Percentiles rank a stretch among this genome's conserved stretches.
Conservation (phyloP, 1,284 basidiomycete genomes). For the Cryptococcus hybrid region DNA sequence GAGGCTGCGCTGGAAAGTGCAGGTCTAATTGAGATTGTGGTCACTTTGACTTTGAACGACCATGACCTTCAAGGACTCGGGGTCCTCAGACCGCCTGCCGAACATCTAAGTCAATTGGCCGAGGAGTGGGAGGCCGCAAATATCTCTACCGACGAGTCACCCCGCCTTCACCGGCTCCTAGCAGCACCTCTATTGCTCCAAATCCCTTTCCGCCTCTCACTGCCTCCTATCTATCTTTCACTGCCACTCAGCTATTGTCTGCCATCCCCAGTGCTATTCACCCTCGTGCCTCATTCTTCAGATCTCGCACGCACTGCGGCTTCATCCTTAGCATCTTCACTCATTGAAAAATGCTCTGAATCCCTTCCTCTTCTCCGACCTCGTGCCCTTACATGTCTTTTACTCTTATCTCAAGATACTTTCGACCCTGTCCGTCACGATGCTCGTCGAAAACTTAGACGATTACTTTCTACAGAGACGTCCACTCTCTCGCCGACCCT, state of each 20-base stretch:
- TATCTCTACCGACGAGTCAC: not conserved
- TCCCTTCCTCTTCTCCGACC: constrained; percentile 65
- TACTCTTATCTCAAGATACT: constrained; percentile 52
- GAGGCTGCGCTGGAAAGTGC: constrained; percentile 53
- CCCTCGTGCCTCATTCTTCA: constrained; percentile 44
- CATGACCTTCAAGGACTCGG: constrained; percentile 61
- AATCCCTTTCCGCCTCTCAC: constrained; percentile 45
- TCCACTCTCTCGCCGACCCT: constrained; percentile 21
- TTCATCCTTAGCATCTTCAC: constrained; percentile 56
- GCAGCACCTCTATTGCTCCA: constrained; percentile 4
- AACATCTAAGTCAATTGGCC: constrained; percentile 41
- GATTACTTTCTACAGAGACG: constrained; percentile 58
- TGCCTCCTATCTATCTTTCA: constrained; percentile 47
- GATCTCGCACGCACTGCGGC: constrained; percentile 37
- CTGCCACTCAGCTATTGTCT: constrained; percentile 42
- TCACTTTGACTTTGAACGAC: constrained; percentile 57
- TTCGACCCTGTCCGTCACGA: constrained; percentile 62
- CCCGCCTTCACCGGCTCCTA: constrained; percentile 7
- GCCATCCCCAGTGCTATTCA: constrained; percentile 41
- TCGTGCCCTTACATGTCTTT: constrained; percentile 58
- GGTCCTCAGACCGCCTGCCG: constrained; percentile 55
- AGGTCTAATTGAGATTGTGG: constrained; percentile 59
- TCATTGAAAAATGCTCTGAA: constrained; percentile 63
- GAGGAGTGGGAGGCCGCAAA: constrained; percentile 24
- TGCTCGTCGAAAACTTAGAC: constrained; percentile 56